Evolutionary conservation across 2,329 filamentous ascomycete genomes (phyloP).

Genomic region (Didymosphaeria variabile): DNA sequence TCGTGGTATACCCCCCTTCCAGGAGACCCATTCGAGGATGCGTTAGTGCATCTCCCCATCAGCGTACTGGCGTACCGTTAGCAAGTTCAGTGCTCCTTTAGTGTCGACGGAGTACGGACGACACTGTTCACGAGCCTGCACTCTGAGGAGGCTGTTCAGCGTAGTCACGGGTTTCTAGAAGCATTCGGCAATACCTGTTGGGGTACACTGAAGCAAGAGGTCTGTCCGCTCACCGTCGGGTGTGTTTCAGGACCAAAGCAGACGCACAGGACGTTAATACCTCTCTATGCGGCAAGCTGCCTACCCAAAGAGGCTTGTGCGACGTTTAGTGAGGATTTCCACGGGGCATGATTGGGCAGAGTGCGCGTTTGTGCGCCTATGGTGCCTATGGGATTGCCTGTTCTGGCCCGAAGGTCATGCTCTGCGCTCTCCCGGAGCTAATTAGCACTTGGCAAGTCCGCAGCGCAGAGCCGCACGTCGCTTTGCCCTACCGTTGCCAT

Average conservation of each 20-base stretch:
- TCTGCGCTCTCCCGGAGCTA: constrained; percentile 17
- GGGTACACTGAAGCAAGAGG: constrained; percentile 12
- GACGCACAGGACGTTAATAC: constrained; percentile 17
- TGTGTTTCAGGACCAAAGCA: constrained; percentile 15
- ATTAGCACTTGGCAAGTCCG: constrained; percentile 19
- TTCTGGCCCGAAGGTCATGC: constrained; percentile 18
- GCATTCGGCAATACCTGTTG: constrained; percentile 18
- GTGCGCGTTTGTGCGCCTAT: constrained; percentile 9
- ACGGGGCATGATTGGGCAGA: constrained; percentile 10
- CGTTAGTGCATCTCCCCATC: constrained; percentile 7
- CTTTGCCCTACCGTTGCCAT: neutral
- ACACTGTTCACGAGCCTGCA: constrained; percentile 14
- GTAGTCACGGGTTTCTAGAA: constrained; percentile 26
- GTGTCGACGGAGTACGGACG: constrained; percentile 12
- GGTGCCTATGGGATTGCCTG: constrained; percentile 24
- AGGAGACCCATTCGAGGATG: neutral
- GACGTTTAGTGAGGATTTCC: neutral
- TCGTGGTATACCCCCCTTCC: neutral
- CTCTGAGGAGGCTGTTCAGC: constrained; percentile 15
- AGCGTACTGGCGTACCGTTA: neutral
- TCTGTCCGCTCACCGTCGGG: constrained; percentile 5
- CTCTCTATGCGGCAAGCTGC: constrained; percentile 14
- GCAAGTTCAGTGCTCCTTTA: neutral
- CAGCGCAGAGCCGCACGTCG: constrained; percentile 12
- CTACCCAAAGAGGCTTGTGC: constrained; percentile 7